A percentile compares a stretch with the other conserved stretches of the same genome.
Conservation (phyloP, 176 grass and related monocot genomes). For the Tillandsia leiboldiana region DNA sequence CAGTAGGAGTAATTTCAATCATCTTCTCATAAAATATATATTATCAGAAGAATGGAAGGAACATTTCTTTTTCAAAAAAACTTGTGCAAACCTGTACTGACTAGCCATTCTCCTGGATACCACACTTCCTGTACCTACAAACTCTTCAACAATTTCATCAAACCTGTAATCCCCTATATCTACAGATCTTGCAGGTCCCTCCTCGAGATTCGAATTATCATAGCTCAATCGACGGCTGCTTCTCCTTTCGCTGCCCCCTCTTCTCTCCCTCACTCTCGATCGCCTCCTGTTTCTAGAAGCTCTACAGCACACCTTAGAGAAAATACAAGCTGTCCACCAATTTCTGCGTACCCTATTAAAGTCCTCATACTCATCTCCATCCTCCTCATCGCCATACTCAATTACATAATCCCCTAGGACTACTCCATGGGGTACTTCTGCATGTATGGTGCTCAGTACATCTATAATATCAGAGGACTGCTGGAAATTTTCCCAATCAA, state of each 20-base stretch:
- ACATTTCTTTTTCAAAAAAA: background rate
- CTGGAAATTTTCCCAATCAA: slow-evolving; percentile 97
- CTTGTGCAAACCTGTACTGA: slow-evolving; percentile 46
- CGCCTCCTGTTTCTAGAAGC: slow-evolving; percentile 57
- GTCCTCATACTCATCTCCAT: slow-evolving; percentile 70
- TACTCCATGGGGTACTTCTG: slow-evolving; percentile 78
- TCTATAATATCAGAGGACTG: slow-evolving; percentile 95
- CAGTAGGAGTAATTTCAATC: too few species aligned
- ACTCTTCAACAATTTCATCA: slow-evolving; percentile 79
- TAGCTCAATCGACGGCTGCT: slow-evolving; percentile 38
- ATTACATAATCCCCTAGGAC: slow-evolving; percentile 97
- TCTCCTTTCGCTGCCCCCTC: slow-evolving; percentile 47
- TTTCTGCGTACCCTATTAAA: slow-evolving; percentile 46
- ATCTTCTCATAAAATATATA: too few species aligned
- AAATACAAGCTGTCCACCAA: slow-evolving; percentile 85
- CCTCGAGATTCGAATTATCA: slow-evolving; percentile 55
- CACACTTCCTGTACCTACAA: slow-evolving; percentile 50
- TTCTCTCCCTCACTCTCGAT: slow-evolving; percentile 38
- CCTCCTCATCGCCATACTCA: slow-evolving; percentile 88
- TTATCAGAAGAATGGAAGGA: too few species aligned
- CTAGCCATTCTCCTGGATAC: slow-evolving; percentile 44
- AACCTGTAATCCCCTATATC: slow-evolving; percentile 83
- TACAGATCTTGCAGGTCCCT: slow-evolving; percentile 41
- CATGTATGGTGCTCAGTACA: slow-evolving; percentile 92
- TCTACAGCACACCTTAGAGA: slow-evolving; percentile 69